Evolutionary conservation across 2,329 filamentous ascomycete genomes (phyloP), one percentile per base, ranked within the genome.

Genomic region (Fusarium secorum): DNA sequence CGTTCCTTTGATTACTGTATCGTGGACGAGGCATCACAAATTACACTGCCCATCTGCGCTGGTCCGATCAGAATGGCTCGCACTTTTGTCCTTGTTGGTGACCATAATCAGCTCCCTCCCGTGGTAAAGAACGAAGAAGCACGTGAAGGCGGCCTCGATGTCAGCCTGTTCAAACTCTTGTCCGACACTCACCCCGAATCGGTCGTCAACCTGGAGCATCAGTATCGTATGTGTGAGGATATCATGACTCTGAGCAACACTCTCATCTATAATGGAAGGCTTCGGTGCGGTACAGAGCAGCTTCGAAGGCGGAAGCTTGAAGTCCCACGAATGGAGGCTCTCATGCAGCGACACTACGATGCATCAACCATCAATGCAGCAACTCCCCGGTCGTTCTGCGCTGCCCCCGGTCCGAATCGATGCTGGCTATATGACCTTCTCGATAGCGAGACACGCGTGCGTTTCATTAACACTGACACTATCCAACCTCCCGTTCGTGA

Each of bases 141-240:
- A 5, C 89, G 91, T 48, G 87, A 91, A 60, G 95, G 95, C 17
- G 96, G 96, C 2, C 85, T 99, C 9, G 96, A 99, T 79, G 88
- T 98, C 48, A 97, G 93, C 78, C 85, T 99, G 55, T 99, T 99
- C 86, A 97, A 97, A 79, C 86, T 96, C 7, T 87, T 99, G 17
- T 98, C 94, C 2, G 96, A 98, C 76, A 87, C 88, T 1, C 95
- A 98, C 70, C 95, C 96, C 0, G 85, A 89, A 49, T 94, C 94
- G 2, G 95, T 99, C 4, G 93, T 97, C 68, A 97, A 93, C 70
- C 87, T 99, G 4, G 94, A 96, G 75, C 94, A 98, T 76, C 96
- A 99, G 79, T 99, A 99, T 78, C 93, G 96, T 67, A 99, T 99
- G 96, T 97, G 94, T 76, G 93, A 96, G 73, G 96, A 99, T 68